These are phyloP conservation scores for Andrographis paniculata DNA, from an alignment of 305 asterid genomes.

Conservation along the genomic window DNA sequence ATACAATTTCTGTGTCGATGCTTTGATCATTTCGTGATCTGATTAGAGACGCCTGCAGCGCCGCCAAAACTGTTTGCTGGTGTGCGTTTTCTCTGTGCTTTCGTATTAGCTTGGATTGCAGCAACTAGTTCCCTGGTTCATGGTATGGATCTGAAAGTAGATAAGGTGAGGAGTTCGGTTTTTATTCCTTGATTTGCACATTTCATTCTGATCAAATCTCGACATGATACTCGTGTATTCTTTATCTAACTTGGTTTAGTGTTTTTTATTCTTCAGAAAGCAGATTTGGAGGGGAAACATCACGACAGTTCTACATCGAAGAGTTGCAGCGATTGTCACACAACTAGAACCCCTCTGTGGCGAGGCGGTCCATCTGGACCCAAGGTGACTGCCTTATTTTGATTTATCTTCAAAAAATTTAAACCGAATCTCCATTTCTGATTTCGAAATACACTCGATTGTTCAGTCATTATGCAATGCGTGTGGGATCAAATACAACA, in stretches of 20 bases:
- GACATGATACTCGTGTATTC: background rate
- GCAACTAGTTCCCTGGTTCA: slow-evolving; percentile 4
- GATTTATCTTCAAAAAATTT: background rate
- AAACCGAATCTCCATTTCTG: background rate
- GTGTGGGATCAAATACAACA: slow-evolving; percentile 84
- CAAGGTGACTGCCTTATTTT: slow-evolving; percentile 34
- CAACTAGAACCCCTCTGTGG: slow-evolving; percentile 93
- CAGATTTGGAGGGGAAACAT: slow-evolving; percentile 26
- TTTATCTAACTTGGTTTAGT: background rate
- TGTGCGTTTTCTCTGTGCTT: background rate
- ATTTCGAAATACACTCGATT: background rate
- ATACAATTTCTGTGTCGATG: background rate
- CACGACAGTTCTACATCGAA: slow-evolving; percentile 28
- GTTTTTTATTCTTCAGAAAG: slow-evolving; percentile 26
- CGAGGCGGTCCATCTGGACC: slow-evolving; percentile 96
- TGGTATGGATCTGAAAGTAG: slow-evolving; percentile 72
- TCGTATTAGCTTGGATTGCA: background rate
- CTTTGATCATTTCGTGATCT: slow-evolving; percentile 14
- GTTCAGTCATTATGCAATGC: slow-evolving; percentile 80
- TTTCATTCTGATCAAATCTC: slow-evolving; percentile 3
- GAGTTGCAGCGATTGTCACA: slow-evolving; percentile 62
- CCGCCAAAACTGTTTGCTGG: background rate
- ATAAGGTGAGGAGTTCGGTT: slow-evolving; percentile 39
- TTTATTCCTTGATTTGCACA: background rate
- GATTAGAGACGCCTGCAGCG: too few species aligned